Percentiles rank a stretch among this genome's conserved stretches.
These are phyloP conservation scores for Vinca major DNA, from an alignment of 305 asterid genomes.

Conservation along the genomic window DNA sequence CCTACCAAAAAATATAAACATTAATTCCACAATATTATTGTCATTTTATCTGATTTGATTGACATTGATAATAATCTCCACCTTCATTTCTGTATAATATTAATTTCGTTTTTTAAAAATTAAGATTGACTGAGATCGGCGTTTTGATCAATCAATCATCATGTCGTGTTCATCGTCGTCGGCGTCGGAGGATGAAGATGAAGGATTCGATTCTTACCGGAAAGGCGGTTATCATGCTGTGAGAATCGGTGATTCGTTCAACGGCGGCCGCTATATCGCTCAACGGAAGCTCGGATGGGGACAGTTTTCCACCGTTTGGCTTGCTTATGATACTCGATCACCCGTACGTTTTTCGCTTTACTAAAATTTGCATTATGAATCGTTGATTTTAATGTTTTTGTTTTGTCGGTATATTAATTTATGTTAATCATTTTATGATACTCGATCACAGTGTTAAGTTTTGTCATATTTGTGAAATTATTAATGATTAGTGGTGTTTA, in stretches of 20 bases:
- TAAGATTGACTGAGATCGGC: not conserved
- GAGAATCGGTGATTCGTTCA: constrained; percentile 76
- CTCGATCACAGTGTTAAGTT: too few species aligned
- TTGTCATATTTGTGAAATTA: too few species aligned
- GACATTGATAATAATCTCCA: not conserved
- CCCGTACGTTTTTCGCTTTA: constrained; percentile 41
- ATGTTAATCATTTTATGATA: too few species aligned
- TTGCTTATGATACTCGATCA: constrained; percentile 72
- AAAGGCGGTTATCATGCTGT: constrained; percentile 99
- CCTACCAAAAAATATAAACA: not conserved
- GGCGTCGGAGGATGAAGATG: constrained; percentile 96
- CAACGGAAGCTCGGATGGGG: constrained; percentile 99
- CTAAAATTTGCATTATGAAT: not conserved
- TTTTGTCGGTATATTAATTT: not conserved
- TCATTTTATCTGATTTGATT: not conserved
- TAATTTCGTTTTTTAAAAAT: too few species aligned
- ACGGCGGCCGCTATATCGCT: constrained; percentile 82
- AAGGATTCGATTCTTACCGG: constrained; percentile 75
- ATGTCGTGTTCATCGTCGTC: constrained; percentile 87
- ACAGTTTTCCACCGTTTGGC: constrained; percentile 98
- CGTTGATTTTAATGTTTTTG: not conserved
- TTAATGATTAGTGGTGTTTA: too few species aligned
- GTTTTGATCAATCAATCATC: not conserved
- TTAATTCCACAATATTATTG: not conserved
- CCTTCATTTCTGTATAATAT: not conserved